These are phyloP conservation scores for Diplodia intermedia DNA, from an alignment of 2,329 filamentous ascomycete species.

Conservation along the genomic window DNA sequence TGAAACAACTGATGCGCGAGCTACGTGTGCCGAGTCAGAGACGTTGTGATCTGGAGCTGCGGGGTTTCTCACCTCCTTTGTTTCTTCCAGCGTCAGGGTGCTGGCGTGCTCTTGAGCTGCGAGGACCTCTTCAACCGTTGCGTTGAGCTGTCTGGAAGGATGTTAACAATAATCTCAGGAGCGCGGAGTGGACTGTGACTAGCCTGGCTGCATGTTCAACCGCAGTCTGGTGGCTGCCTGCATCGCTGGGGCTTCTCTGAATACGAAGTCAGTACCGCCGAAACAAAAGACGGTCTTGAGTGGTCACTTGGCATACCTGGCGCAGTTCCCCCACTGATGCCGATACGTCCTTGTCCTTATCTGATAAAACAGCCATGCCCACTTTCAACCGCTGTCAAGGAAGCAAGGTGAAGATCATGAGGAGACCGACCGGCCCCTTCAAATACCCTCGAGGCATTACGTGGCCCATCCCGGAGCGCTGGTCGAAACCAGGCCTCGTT, in stretches of 20 bases:
- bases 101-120: conserved; percentile 1
- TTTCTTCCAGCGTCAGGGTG: not conserved
- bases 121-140: conserved; percentile 12
- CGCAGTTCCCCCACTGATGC: not conserved
- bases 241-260: not conserved
- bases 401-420: not conserved
- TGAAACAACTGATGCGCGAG: conserved; percentile 45
- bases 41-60: not conserved
- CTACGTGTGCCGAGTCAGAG: not conserved
- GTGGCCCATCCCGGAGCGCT: conserved; percentile 3
- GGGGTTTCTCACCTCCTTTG: not conserved
- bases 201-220: conserved; percentile 11
- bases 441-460: not conserved
- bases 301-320: not conserved
- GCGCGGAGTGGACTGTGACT: not conserved
- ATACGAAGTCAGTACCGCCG: not conserved
- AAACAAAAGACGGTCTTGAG: no score
- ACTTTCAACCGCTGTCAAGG: not conserved
- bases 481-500: not conserved
- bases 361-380: not conserved
- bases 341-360: not conserved
- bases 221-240: not conserved
- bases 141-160: conserved; percentile 5
- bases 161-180: not conserved
- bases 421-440: not conserved